These are phyloP conservation scores for Phytophthora fragariae DNA, from an alignment of 352 stramenopile genomes.

Conservation along the genomic window DNA sequence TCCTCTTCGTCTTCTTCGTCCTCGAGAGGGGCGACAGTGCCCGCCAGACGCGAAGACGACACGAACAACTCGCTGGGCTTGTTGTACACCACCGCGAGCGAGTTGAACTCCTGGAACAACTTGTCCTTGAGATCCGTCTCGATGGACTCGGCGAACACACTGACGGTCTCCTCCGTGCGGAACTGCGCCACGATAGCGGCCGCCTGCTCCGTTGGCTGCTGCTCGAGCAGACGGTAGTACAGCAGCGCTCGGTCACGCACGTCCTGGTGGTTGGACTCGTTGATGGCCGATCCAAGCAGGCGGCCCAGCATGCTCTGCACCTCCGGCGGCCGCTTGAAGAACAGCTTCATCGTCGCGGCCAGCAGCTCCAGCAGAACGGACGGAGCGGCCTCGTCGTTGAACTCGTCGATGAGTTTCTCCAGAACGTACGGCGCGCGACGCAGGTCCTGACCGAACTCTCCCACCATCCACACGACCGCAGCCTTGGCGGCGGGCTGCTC, in stretches of 20 bases:
- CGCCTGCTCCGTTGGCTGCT: slow-evolving; percentile 93
- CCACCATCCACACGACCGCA: slow-evolving; percentile 96
- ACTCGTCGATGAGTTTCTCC: slow-evolving; percentile 95
- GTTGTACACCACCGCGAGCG: slow-evolving; percentile 97
- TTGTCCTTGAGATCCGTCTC: slow-evolving; percentile 88
- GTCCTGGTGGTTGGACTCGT: slow-evolving; percentile 96
- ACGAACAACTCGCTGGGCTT: slow-evolving; percentile 97
- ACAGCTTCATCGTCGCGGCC: slow-evolving; percentile 97
- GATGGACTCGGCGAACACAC: slow-evolving; percentile 87
- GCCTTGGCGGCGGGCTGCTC: slow-evolving; percentile 91
- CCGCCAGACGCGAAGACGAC: slow-evolving; percentile 68
- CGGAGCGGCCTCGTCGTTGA: slow-evolving; percentile 90
- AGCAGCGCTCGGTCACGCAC: slow-evolving; percentile 97
- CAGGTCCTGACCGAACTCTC: slow-evolving; percentile 95
- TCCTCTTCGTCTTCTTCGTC: slow-evolving; percentile 64
- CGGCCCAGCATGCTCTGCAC: slow-evolving; percentile 97
- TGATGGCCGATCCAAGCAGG: slow-evolving; percentile 93
- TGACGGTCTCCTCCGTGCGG: slow-evolving; percentile 77
- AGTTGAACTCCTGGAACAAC: slow-evolving; percentile 98
- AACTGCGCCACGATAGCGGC: slow-evolving; percentile 90
- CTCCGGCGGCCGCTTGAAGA: slow-evolving; percentile 98
- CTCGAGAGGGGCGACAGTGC: slow-evolving; percentile 39
- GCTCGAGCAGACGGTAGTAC: slow-evolving; percentile 97
- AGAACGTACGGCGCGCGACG: slow-evolving; percentile 96
- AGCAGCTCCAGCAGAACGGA: slow-evolving; percentile 95